phyloP scores from a whole-genome alignment of 2,329 filamentous ascomycete species.

The Saccharata proteae region DNA sequence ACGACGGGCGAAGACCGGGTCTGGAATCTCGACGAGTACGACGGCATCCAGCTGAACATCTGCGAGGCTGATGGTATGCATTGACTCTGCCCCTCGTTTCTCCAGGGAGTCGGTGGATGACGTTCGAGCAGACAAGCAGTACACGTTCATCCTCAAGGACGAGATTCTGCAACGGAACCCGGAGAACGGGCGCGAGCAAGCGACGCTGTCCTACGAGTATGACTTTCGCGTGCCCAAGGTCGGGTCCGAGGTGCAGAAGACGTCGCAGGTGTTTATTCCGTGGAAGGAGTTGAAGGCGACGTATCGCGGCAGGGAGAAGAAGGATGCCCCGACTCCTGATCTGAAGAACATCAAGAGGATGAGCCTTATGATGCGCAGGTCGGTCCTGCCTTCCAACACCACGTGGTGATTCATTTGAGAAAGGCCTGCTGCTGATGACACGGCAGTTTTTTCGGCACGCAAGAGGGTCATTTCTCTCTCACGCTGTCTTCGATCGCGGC shows the following conservation, averaged over 20 bases:
- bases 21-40: slow-evolving; percentile 53
- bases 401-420: neutral
- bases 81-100: neutral
- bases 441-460: slow-evolving; percentile 59
- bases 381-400: slow-evolving; percentile 13
- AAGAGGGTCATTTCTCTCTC: slow-evolving; percentile 56
- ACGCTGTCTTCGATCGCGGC: slow-evolving; percentile 44
- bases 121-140: slow-evolving; percentile 41
- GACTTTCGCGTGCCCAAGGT: slow-evolving; percentile 41
- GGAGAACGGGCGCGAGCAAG: slow-evolving; percentile 57
- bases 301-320: slow-evolving; percentile 56
- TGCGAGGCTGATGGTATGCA: slow-evolving; percentile 38
- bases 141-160: slow-evolving; percentile 67
- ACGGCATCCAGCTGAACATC: slow-evolving; percentile 48
- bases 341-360: slow-evolving; percentile 50
- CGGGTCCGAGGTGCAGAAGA: slow-evolving; percentile 9
- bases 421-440: slow-evolving; percentile 12
- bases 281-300: slow-evolving; percentile 59
- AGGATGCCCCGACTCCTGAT: slow-evolving; percentile 49
- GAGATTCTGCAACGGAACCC: slow-evolving; percentile 43
- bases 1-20: slow-evolving; percentile 44
- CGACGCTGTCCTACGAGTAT: slow-evolving; percentile 62
- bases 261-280: slow-evolving; percentile 39
- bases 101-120: neutral
- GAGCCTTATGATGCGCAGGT: slow-evolving; percentile 75